Percentiles rank a stretch among this genome's conserved stretches.
Evolutionary conservation across 306 rosid species (phyloP).

Genomic region (Corylus avellana): DNA sequence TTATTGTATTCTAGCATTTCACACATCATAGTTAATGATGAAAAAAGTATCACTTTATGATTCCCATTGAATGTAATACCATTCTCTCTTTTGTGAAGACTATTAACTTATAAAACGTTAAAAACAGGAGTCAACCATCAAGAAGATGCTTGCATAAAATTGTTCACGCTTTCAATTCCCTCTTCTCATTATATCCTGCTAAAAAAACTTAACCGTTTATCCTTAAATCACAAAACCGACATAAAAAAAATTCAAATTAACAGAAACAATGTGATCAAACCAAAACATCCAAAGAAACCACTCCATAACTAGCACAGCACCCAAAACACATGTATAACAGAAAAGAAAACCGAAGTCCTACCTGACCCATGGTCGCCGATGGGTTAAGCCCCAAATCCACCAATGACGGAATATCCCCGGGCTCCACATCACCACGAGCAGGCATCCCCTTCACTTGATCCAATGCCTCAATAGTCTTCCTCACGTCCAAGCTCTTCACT

Average conservation of each 20-base stretch:
- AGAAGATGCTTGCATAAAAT: background rate
- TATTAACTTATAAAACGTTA: background rate
- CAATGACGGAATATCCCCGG: constrained; percentile 85
- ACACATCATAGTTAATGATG: too few species aligned
- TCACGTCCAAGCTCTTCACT: constrained; percentile 67
- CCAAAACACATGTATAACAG: background rate
- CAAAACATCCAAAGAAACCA: background rate
- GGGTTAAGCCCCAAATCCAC: constrained; percentile 83
- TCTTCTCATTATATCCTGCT: background rate
- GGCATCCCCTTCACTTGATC: constrained; percentile 90
- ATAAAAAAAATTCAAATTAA: background rate
- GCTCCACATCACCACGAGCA: constrained; percentile 78
- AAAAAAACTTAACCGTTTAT: background rate
- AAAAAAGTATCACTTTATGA: background rate
- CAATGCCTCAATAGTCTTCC: constrained; percentile 85
- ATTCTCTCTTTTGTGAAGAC: background rate
- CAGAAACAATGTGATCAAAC: background rate
- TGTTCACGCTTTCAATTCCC: background rate
- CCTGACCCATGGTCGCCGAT: constrained; percentile 72
- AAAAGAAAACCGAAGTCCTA: constrained; percentile 18
- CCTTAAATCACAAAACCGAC: background rate
- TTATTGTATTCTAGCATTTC: too few species aligned
- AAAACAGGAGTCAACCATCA: background rate
- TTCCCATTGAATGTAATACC: background rate
- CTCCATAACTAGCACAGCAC: background rate